Conservation (phyloP, 2,329 filamentous ascomycete genomes). For the Calonectria pteridis region DNA sequence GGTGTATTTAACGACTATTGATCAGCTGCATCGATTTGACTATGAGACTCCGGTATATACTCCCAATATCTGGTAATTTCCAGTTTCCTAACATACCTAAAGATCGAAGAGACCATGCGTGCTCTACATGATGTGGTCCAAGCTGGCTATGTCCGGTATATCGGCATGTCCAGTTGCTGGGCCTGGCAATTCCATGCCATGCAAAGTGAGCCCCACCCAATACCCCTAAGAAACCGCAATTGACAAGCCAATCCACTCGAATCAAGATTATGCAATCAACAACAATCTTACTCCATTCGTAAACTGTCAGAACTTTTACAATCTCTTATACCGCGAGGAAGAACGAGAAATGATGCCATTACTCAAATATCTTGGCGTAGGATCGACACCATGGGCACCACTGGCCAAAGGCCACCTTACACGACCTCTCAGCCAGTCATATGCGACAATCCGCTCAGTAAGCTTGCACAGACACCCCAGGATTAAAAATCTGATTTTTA, state of each 20-base stretch:
- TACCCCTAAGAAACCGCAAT: background rate
- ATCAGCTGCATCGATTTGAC: slow-evolving; percentile 63
- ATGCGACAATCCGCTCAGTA: slow-evolving; percentile 3
- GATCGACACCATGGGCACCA: slow-evolving; percentile 4
- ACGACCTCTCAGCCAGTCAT: background rate
- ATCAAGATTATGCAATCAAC: slow-evolving; percentile 51
- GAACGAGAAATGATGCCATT: slow-evolving; percentile 56
- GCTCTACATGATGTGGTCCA: slow-evolving; percentile 33
- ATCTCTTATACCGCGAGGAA: slow-evolving; percentile 69
- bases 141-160: slow-evolving; percentile 67
- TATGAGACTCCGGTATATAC: slow-evolving; percentile 18
- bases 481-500: no score
- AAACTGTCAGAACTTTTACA: slow-evolving; percentile 69
- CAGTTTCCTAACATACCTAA: slow-evolving; percentile 28
- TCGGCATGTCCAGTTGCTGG: slow-evolving; percentile 61
- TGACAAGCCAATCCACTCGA: background rate
- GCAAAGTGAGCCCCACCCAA: slow-evolving; percentile 50
- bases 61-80: background rate
- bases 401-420: slow-evolving; percentile 2
- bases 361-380: background rate
- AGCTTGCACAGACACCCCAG: background rate
- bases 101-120: slow-evolving; percentile 32
- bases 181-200: slow-evolving; percentile 59
- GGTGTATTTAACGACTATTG: background rate
- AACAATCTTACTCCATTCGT: slow-evolving; percentile 69